Evolutionary conservation across 805 yeast genomes (phyloP), one percentile per base, ranked within the genome.

Genomic region (Wickerhamomyces kurtzmanii): DNA sequence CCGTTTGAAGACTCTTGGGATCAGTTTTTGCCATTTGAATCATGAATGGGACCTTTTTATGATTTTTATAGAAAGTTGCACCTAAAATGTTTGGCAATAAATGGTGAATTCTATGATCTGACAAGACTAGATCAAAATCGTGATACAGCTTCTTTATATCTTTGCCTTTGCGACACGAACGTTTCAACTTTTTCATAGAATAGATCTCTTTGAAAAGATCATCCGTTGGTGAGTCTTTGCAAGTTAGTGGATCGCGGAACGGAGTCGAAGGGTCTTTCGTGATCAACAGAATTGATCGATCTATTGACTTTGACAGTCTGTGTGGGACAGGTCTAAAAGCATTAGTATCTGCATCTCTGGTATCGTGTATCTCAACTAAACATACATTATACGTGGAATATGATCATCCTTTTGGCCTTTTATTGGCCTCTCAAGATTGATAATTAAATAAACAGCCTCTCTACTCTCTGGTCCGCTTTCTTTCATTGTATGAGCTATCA

Each of bases 251-350:
- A 8, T 57, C 59, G 20, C 74, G 58, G 41, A 72, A 81, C 6
- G 62, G 59, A 5, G 68, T 57, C 5, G 77, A 68, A 1, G 89
- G 87, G 43, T 83, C 91, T 37, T 78, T 81, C 7, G 89, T 78
- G 10, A 84, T 63, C 12, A 84, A 57, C 4, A 81, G 46, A 5
- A 80, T 64, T 14, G 71, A 56, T 27, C 66, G 56, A 13, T 67
- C 65, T 13, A 64, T 63, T 3, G 71, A 47, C 31, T 59, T 62
- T 29, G 64, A 66, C 31, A 79, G 48, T 36, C 68, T 64, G 37
- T 66, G 56, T 0, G 70, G 61, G 9, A 80, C 37, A 4, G 84
- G 81, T 15, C 45, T 46, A 30, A 13, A 5, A 17, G 17, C 15
- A 15, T 13, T 7, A 18, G 10, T 4, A 30, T 33, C 25, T 27